phyloP scores from a whole-genome alignment of 495 filamentous ascomycete species.

The Ramalina intermedia region DNA sequence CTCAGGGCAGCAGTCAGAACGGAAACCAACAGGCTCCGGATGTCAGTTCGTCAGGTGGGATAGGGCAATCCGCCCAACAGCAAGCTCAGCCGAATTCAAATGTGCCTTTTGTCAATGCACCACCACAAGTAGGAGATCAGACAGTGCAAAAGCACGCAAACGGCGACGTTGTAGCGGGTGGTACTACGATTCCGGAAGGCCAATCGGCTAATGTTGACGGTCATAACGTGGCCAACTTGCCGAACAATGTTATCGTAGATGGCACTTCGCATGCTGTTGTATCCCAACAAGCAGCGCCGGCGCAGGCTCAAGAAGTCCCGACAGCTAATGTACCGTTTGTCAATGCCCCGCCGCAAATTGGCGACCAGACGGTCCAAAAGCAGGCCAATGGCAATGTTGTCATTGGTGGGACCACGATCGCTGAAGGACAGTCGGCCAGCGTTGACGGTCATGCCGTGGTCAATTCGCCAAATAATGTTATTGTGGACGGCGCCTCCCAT shows the following conservation, averaged over 20 bases:
- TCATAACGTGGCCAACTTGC: conserved; percentile 5
- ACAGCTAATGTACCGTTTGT: neutral
- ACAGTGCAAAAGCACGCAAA: neutral
- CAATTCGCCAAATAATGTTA: neutral
- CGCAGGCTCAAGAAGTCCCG: neutral
- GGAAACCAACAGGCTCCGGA: too few relatives aligned
- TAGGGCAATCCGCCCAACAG: too few relatives aligned
- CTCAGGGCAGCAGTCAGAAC: neutral
- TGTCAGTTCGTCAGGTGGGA: too few relatives aligned
- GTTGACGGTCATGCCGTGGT: conserved; percentile 6
- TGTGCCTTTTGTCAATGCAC: neutral
- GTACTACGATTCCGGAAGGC: conserved; percentile 3
- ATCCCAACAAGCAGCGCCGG: too few relatives aligned
- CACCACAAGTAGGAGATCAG: neutral
- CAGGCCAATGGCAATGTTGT: conserved; percentile 2
- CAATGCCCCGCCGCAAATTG: neutral
- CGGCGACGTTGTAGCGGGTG: neutral
- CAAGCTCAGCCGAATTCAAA: too few relatives aligned
- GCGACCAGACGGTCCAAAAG: conserved; percentile 1
- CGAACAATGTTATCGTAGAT: conserved; percentile 2
- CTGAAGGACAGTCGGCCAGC: conserved; percentile 1
- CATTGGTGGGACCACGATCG: conserved; percentile 1
- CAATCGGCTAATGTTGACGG: conserved; percentile 2
- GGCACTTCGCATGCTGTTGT: conserved; percentile 12
- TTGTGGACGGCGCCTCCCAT: conserved; percentile 14